These are phyloP conservation scores for Vinca major DNA, from an alignment of 305 asterid species.

Conservation along the genomic window DNA sequence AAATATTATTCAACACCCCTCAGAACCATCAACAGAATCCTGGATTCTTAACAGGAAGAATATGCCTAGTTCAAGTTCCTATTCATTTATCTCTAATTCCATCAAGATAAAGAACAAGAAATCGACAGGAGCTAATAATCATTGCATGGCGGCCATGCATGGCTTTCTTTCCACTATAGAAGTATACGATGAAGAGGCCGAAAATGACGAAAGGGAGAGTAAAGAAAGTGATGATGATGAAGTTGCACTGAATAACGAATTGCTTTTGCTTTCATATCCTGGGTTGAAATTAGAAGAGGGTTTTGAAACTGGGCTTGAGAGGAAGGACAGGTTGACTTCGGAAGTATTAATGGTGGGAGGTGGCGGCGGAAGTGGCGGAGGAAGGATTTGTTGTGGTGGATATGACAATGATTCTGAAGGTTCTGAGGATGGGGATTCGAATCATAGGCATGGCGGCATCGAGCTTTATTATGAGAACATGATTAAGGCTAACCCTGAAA, in stretches of 20 bases:
- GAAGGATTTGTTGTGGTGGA: slow-evolving; percentile 19
- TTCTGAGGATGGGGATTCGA: slow-evolving; percentile 22
- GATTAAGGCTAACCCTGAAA: slow-evolving; percentile 39
- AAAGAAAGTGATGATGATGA: neutral
- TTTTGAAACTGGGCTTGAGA: neutral
- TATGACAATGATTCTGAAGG: slow-evolving; percentile 9
- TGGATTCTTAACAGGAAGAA: slow-evolving; percentile 6
- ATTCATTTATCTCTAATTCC: no score
- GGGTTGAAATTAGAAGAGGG: slow-evolving; percentile 15
- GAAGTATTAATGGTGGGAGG: slow-evolving; percentile 19
- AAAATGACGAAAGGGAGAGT: slow-evolving; percentile 13
- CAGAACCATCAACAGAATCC: slow-evolving; percentile 19
- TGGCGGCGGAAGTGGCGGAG: slow-evolving; percentile 17
- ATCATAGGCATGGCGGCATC: slow-evolving; percentile 17
- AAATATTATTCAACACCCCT: slow-evolving; percentile 1
- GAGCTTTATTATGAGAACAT: slow-evolving; percentile 34
- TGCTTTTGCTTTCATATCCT: slow-evolving; percentile 1
- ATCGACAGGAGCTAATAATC: no score
- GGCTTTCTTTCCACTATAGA: slow-evolving; percentile 6
- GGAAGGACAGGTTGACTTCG: neutral
- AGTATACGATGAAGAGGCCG: no score
- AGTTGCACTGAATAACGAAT: neutral
- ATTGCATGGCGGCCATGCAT: slow-evolving; percentile 18
- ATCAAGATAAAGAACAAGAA: no score
- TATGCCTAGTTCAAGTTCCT: slow-evolving; percentile 7